These are phyloP conservation scores for Ogataea populi-albae DNA, from an alignment of 805 yeast species.

Conservation along the genomic window DNA sequence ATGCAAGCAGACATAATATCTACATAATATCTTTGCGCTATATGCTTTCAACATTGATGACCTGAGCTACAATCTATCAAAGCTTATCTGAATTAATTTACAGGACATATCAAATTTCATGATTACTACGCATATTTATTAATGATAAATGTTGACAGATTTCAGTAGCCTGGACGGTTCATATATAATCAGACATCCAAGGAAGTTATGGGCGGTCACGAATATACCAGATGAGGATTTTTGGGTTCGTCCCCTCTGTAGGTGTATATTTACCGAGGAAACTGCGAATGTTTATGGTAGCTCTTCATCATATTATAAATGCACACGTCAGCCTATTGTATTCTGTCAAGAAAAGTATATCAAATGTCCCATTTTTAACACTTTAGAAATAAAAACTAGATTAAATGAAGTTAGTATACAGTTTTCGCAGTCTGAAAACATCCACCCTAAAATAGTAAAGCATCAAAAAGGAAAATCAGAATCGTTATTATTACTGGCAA, in stretches of 20 bases:
- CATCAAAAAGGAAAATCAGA: conserved; percentile 61
- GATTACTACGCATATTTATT: too few species aligned
- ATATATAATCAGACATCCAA: conserved; percentile 77
- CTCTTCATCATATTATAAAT: conserved; percentile 59
- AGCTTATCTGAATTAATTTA: too few species aligned
- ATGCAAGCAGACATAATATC: conserved; percentile 41
- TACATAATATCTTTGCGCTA: not conserved
- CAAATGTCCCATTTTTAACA: conserved; percentile 4
- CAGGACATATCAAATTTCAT: too few species aligned
- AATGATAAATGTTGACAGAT: conserved; percentile 1
- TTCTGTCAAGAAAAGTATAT: not conserved
- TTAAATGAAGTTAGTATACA: conserved; percentile 1
- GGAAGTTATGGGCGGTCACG: conserved; percentile 87
- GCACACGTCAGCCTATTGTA: not conserved
- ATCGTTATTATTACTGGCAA: conserved; percentile 73
- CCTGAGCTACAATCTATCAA: too few species aligned
- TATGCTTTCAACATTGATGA: too few species aligned
- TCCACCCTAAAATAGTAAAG: too few species aligned
- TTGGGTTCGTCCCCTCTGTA: conserved; percentile 60
- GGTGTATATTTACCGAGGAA: conserved; percentile 88
- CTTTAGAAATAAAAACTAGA: conserved; percentile 1
- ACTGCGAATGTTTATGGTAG: conserved; percentile 86
- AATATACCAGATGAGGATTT: conserved; percentile 55
- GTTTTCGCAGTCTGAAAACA: too few species aligned
- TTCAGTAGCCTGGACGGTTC: not conserved